Percentiles rank a stretch among this genome's conserved stretches.
Conservation (phyloP, 2,329 filamentous ascomycete species). For the Emmonsiellopsis sp. region DNA sequence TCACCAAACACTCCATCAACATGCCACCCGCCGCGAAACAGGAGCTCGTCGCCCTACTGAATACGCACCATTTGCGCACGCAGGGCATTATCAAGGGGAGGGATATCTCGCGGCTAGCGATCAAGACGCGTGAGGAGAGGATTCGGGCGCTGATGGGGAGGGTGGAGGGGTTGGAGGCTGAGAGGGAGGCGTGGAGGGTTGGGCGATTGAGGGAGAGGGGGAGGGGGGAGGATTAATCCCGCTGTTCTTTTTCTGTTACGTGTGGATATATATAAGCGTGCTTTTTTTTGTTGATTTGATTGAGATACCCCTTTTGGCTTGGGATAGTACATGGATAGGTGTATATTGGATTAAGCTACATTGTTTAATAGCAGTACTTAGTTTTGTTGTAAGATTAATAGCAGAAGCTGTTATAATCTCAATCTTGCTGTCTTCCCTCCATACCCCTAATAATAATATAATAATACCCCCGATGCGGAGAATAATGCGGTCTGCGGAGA, state of each 20-base stretch:
- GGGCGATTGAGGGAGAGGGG: conserved; percentile 26
- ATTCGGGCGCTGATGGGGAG: conserved; percentile 58
- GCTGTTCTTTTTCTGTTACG: too few relatives aligned
- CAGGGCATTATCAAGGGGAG: conserved; percentile 56
- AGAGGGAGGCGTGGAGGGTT: conserved; percentile 46
- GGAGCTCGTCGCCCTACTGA: conserved; percentile 37
- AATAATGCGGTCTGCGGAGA: neutral
- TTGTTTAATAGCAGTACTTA: too few relatives aligned
- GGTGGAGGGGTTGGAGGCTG: conserved; percentile 49
- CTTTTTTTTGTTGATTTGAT: too few relatives aligned
- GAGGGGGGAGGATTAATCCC: too few relatives aligned
- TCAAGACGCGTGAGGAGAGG: conserved; percentile 57
- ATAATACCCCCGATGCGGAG: too few relatives aligned
- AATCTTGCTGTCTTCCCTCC: neutral
- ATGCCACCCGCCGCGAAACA: conserved; percentile 26
- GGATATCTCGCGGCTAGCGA: conserved; percentile 54
- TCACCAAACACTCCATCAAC: conserved; percentile 26
- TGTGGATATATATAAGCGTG: too few relatives aligned
- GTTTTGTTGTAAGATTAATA: too few relatives aligned
- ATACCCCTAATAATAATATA: neutral
- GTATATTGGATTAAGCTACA: too few relatives aligned
- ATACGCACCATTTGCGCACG: conserved; percentile 48
- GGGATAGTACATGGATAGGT: too few relatives aligned
- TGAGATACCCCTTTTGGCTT: too few relatives aligned
- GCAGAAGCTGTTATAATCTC: too few relatives aligned